These are phyloP conservation scores for Blepharisma japonicum DNA, from an alignment of 73 alveolate genomes.

Conservation along the genomic window DNA sequence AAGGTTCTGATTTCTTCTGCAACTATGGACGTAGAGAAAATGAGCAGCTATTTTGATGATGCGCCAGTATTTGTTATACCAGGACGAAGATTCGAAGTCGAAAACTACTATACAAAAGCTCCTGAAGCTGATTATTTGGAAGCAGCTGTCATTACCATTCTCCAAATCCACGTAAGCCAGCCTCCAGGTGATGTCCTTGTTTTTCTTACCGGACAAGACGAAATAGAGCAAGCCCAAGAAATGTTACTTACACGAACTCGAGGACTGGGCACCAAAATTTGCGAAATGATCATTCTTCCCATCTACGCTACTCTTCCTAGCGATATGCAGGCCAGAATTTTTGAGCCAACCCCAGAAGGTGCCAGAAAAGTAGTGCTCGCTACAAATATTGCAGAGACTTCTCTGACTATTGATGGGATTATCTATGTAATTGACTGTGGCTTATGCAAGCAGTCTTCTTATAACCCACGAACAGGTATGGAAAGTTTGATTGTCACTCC, in stretches of 20 bases:
- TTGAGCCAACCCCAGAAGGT: conserved; percentile 97
- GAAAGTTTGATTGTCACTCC: conserved; percentile 91
- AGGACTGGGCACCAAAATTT: conserved; percentile 93
- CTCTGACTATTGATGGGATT: conserved; percentile 92
- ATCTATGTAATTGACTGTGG: conserved; percentile 99
- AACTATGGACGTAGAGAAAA: conserved; percentile 97
- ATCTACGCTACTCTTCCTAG: conserved; percentile 98
- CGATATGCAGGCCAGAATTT: conserved; percentile 98
- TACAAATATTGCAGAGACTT: conserved; percentile 98
- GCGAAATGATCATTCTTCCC: conserved; percentile 93
- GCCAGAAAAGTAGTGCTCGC: conserved; percentile 96
- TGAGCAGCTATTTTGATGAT: conserved; percentile 92
- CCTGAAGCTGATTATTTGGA: conserved; percentile 99
- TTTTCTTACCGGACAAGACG: conserved; percentile 99
- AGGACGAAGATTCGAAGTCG: conserved; percentile 98
- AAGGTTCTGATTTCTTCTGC: conserved; percentile 98
- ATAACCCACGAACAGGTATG: conserved; percentile 98
- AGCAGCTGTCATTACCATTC: conserved; percentile 95
- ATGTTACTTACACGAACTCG: conserved; percentile 87
- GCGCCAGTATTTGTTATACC: conserved; percentile 97
- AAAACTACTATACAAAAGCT: conserved; percentile 91
- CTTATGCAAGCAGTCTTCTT: conserved; percentile 93
- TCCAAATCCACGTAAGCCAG: conserved; percentile 98
- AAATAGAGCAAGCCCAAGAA: conserved; percentile 97
- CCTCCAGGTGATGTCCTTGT: conserved; percentile 99